phyloP scores from a whole-genome alignment of 2,329 filamentous ascomycete genomes.

The Penicillium sp. region DNA sequence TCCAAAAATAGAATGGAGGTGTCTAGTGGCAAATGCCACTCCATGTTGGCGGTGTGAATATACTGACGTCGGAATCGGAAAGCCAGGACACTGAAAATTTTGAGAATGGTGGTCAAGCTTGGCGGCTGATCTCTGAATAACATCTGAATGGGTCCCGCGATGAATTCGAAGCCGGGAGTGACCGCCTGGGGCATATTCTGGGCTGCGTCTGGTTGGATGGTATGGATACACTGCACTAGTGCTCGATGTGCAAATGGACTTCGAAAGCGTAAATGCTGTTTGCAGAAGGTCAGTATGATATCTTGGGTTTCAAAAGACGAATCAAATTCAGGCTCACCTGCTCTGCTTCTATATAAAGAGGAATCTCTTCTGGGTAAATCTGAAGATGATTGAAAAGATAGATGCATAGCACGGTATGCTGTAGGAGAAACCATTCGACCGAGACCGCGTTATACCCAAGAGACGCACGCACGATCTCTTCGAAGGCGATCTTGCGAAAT shows the following conservation, averaged over 20 bases:
- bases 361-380: conserved; percentile 33
- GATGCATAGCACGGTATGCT: conserved; percentile 40
- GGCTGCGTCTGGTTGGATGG: conserved; percentile 20
- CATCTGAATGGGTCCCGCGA: conserved; percentile 40
- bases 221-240: conserved; percentile 33
- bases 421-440: conserved; percentile 43
- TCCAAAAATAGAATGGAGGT: conserved; percentile 36
- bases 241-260: conserved; percentile 44
- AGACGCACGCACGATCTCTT: conserved; percentile 43
- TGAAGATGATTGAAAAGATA: conserved; percentile 35
- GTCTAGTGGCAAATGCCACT: conserved; percentile 38
- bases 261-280: conserved; percentile 35
- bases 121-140: conserved; percentile 36
- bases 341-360: conserved; percentile 39
- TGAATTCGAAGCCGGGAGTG: conserved; percentile 35
- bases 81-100: conserved; percentile 38
- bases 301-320: background rate
- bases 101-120: conserved; percentile 36
- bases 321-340: conserved; percentile 28
- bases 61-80: conserved; percentile 40
- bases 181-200: conserved; percentile 13
- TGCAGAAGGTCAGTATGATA: background rate
- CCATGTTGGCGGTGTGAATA: conserved; percentile 34
- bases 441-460: conserved; percentile 36
- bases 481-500: conserved; percentile 41